phyloP scores from a whole-genome alignment of 306 rosid genomes.

The Biancaea sappan region DNA sequence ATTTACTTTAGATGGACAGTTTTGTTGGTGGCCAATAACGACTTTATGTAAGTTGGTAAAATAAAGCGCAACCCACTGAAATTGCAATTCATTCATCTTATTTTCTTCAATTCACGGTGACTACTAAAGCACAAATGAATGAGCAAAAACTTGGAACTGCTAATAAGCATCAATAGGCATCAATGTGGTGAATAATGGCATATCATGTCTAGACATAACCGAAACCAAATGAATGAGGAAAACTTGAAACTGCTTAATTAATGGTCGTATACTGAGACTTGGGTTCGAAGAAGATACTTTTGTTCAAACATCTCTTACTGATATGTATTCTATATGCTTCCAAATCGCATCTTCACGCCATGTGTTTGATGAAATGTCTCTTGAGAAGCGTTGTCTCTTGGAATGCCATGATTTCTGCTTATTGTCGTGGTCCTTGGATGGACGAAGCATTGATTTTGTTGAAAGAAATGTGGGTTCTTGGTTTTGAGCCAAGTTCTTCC shows the following conservation, averaged over 20 bases:
- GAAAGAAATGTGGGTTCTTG: constrained; percentile 51
- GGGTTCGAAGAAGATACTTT: constrained; percentile 49
- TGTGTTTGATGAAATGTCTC: constrained; percentile 58
- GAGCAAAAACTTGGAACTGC: no score
- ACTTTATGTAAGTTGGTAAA: constrained; percentile 48
- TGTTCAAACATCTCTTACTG: constrained; percentile 53
- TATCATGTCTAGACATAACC: no score
- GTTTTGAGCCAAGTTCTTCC: constrained; percentile 39
- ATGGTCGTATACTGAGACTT: constrained; percentile 42
- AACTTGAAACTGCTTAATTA: no score
- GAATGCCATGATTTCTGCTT: constrained; percentile 69
- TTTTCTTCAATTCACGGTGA: no score
- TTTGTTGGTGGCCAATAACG: constrained; percentile 62
- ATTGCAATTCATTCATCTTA: no score
- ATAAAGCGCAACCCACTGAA: no score
- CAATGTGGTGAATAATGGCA: no score
- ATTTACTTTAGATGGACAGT: constrained; percentile 4
- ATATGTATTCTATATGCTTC: constrained; percentile 50
- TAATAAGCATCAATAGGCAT: no score
- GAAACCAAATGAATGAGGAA: no score
- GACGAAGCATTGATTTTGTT: constrained; percentile 38
- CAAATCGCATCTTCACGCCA: constrained; percentile 28
- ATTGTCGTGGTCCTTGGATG: constrained; percentile 44
- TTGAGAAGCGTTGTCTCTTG: constrained; percentile 58
- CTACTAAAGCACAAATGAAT: no score